Conservation (phyloP, 441 rosid species). For the Bocquillonia castaneifolia region DNA sequence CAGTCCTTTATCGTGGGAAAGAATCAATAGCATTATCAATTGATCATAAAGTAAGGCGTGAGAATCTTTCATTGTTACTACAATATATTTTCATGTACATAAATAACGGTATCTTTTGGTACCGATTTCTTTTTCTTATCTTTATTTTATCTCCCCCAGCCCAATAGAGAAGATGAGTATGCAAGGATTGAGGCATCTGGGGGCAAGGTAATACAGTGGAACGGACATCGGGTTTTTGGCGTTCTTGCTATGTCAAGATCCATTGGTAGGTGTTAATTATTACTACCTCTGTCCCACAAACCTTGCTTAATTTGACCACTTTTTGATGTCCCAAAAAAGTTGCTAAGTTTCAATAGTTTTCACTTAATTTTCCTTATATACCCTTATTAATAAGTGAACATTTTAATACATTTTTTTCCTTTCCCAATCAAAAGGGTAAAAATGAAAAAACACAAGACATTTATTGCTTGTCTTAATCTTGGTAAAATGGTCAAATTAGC, state of each 20-base stretch:
- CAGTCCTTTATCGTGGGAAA: constrained; percentile 76
- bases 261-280: constrained; percentile 48
- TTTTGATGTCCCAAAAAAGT: too few species aligned
- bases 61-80: not conserved
- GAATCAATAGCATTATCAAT: constrained; percentile 60
- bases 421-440: too few species aligned
- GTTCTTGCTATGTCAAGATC: constrained; percentile 92
- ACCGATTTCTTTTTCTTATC: not conserved
- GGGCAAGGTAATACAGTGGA: constrained; percentile 84
- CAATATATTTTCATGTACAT: not conserved
- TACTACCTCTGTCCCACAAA: too few species aligned
- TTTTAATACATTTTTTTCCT: too few species aligned
- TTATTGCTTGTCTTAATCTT: too few species aligned
- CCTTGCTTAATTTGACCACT: too few species aligned
- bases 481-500: too few species aligned
- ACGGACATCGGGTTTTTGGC: constrained; percentile 81
- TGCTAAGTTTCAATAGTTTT: too few species aligned
- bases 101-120: not conserved
- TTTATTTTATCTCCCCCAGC: constrained; percentile 38
- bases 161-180: constrained; percentile 75
- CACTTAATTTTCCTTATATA: too few species aligned
- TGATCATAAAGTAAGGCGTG: constrained; percentile 65
- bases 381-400: too few species aligned
- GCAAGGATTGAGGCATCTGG: constrained; percentile 77
- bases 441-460: too few species aligned